phyloP scores from a whole-genome alignment of 1,139 yeast species.

The Yamadazyma taylorii region DNA sequence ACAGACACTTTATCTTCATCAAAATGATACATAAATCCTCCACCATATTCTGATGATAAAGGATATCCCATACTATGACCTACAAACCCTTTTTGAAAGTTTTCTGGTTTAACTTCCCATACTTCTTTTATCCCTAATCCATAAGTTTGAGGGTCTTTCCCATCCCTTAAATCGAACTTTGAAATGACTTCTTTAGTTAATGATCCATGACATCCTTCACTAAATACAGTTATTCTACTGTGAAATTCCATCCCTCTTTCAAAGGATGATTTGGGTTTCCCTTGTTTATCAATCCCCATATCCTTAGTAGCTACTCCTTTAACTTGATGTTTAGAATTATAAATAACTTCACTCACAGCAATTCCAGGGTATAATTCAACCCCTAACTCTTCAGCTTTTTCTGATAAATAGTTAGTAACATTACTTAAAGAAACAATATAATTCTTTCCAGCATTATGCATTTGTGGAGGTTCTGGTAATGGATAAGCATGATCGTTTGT shows the following conservation, averaged over 20 bases:
- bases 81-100: constrained; percentile 79
- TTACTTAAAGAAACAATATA: constrained; percentile 82
- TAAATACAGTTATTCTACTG: constrained; percentile 81
- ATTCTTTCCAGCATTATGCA: constrained; percentile 77
- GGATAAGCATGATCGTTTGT: constrained; percentile 59
- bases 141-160: constrained; percentile 79
- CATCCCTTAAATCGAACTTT: constrained; percentile 65
- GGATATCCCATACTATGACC: constrained; percentile 91
- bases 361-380: constrained; percentile 93
- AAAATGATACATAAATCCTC: constrained; percentile 96
- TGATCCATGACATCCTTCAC: constrained; percentile 98
- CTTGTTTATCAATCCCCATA: constrained; percentile 75
- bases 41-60: constrained; percentile 81
- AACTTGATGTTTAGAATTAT: constrained; percentile 57
- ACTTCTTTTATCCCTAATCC: constrained; percentile 95
- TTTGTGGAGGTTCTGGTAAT: constrained; percentile 91
- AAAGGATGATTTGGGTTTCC: constrained; percentile 74
- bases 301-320: constrained; percentile 94
- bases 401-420: constrained; percentile 80
- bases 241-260: constrained; percentile 97
- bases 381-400: constrained; percentile 88
- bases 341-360: constrained; percentile 80
- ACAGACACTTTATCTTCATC: constrained; percentile 90
- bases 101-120: constrained; percentile 91
- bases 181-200: constrained; percentile 73